A percentile compares a stretch with the other conserved stretches of the same genome.
These are phyloP conservation scores for Fusarium sulawesiense DNA, from an alignment of 2,329 filamentous ascomycete genomes.

Conservation along the genomic window DNA sequence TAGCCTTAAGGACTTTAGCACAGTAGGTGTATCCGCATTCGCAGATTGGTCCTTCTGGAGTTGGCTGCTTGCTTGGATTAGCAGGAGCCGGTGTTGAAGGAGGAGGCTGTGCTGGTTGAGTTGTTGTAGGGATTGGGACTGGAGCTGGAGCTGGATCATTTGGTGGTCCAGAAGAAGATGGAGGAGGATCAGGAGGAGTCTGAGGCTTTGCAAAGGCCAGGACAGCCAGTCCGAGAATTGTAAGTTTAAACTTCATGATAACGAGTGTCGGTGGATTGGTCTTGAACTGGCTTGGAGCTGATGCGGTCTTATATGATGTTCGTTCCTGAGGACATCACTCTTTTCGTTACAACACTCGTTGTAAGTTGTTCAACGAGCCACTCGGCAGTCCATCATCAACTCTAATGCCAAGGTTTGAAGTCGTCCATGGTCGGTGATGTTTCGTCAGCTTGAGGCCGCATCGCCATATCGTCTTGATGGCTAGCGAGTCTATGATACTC, in stretches of 20 bases:
- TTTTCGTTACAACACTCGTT: neutral
- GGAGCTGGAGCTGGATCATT: slow-evolving; percentile 18
- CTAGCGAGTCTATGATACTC: neutral
- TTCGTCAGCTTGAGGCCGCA: neutral
- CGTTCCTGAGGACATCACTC: neutral
- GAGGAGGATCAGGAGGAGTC: slow-evolving; percentile 22
- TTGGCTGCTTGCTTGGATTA: slow-evolving; percentile 37
- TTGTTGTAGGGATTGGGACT: slow-evolving; percentile 5
- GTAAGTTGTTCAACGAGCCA: neutral
- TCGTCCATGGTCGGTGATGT: neutral
- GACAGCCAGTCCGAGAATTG: slow-evolving; percentile 38
- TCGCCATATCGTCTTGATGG: neutral
- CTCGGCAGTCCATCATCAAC: neutral
- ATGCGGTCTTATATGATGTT: slow-evolving; percentile 3
- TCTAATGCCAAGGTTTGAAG: neutral
- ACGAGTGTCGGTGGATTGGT: slow-evolving; percentile 1
- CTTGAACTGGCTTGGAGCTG: neutral
- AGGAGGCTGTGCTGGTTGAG: slow-evolving; percentile 12
- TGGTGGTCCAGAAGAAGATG: neutral
- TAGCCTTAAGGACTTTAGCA: slow-evolving; percentile 52
- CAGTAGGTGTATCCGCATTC: slow-evolving; percentile 58
- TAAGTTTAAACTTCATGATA: slow-evolving; percentile 46
- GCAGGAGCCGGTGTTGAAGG: slow-evolving; percentile 36
- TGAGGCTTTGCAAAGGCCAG: slow-evolving; percentile 45
- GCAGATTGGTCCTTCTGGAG: slow-evolving; percentile 49